Conservation (phyloP, 176 grass and related monocot genomes). For the Oryza brachyantha region DNA sequence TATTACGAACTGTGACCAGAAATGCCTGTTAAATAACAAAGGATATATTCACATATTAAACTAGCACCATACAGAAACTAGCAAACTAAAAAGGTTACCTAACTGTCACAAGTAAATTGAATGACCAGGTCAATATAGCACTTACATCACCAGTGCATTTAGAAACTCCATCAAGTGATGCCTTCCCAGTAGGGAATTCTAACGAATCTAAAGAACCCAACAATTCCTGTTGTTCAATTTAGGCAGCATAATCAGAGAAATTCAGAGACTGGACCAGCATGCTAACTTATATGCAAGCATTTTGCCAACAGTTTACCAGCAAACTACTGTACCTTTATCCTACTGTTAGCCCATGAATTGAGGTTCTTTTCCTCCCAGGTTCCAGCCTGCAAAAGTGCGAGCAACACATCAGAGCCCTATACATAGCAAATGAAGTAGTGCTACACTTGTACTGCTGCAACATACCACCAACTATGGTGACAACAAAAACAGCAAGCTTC, state of each 20-base stretch:
- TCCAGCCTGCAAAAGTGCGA: conserved; percentile 73
- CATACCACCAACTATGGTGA: not conserved
- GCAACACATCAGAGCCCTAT: not conserved
- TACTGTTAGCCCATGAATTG: conserved; percentile 82
- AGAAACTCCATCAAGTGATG: conserved; percentile 78
- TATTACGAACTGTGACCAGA: conserved; percentile 81
- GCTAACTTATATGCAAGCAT: not conserved
- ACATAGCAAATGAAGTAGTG: not conserved
- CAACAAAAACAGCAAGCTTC: not conserved
- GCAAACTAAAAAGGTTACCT: not conserved
- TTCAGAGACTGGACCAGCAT: not conserved
- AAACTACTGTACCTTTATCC: conserved; percentile 69
- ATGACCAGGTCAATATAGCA: not conserved
- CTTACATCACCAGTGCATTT: conserved; percentile 93
- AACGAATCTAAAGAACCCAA: conserved; percentile 65
- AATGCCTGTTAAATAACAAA: conserved; percentile 55
- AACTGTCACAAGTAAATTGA: not conserved
- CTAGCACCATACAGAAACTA: not conserved
- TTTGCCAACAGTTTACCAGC: not conserved
- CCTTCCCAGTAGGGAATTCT: conserved; percentile 75
- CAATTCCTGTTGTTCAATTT: conserved; percentile 50
- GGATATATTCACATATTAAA: conserved; percentile 17
- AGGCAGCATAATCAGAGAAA: not conserved
- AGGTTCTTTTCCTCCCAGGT: conserved; percentile 99
- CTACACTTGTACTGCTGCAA: not conserved